phyloP scores from a whole-genome alignment of 176 grass and related monocot genomes.

The Phoenix dactylifera region DNA sequence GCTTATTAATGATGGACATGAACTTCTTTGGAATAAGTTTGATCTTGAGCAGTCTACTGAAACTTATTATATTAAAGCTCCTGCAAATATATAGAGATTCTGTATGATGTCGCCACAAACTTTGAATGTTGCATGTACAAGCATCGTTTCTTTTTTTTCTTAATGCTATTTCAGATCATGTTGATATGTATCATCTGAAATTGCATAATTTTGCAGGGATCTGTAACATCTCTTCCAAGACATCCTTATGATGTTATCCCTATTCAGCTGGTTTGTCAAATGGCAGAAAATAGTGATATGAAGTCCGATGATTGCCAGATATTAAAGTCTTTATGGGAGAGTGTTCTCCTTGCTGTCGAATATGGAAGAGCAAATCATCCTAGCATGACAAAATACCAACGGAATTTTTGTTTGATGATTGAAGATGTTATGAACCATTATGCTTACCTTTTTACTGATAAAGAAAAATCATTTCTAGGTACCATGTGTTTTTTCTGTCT shows the following conservation, averaged over 20 bases:
- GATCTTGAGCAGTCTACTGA: too few species aligned
- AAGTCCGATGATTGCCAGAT: slow-evolving; percentile 13
- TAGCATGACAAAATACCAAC: slow-evolving; percentile 50
- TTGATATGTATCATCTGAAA: background rate
- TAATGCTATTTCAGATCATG: too few species aligned
- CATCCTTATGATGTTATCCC: slow-evolving; percentile 44
- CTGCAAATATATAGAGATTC: too few species aligned
- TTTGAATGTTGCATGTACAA: too few species aligned
- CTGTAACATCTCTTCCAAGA: slow-evolving; percentile 39
- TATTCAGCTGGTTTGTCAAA: slow-evolving; percentile 45
- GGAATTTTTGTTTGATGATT: slow-evolving; percentile 68
- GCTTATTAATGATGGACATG: too few species aligned
- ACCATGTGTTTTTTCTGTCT: slow-evolving; percentile 9
- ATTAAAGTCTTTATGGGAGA: slow-evolving; percentile 48
- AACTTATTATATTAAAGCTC: too few species aligned
- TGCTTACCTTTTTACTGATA: slow-evolving; percentile 45
- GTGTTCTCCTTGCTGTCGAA: slow-evolving; percentile 32
- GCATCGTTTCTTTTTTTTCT: too few species aligned
- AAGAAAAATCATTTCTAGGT: slow-evolving; percentile 83
- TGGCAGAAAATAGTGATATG: slow-evolving; percentile 17
- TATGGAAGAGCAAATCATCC: slow-evolving; percentile 30
- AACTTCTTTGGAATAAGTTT: too few species aligned
- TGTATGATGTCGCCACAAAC: too few species aligned
- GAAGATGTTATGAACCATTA: slow-evolving; percentile 71
- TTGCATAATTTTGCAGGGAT: slow-evolving; percentile 40